Evolutionary conservation across 306 rosid species (phyloP), one percentile per base, ranked within the genome.

Genomic region (Argentina anserina): DNA sequence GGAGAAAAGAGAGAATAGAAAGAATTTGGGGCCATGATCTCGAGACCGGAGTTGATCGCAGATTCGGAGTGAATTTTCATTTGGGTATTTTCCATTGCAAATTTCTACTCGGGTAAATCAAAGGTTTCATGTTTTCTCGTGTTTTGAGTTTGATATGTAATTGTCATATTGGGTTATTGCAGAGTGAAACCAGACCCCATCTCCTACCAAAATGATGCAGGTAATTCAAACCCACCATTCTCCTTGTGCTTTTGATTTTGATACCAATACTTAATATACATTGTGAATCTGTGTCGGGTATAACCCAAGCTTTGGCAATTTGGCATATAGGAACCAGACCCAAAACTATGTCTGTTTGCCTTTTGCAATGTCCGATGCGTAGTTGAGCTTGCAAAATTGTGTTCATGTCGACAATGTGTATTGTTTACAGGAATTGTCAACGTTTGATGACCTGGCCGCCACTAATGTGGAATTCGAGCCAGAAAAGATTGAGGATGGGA

Each of bases 401-500:
- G 5, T 33, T 34, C 31, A 17, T 58, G 12, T 59, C 7, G 46
- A 67, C 28, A 53, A 23, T 23, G 20, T 17, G 20, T 45, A 40
- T 41, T 83, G 28, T 31, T 69, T 87, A 33, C 61, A 90, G 94
- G 84, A 67, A 61, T 71, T 77, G 72, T 65, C 86, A 23, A 77
- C 47, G 71, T 72, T 84, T 78, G 94, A 88, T 81, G 92, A 85
- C 8, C 67, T 49, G 52, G 84, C 89, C 5, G 75, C 81, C 17
- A 72, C 76, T 3, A 83, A 88, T 13, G 79, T 80, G 43, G 89
- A 86, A 69, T 80, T 85, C 36, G 80, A 79, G 46, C 84, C 84
- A 1, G 88, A 84, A 80, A 90, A 86, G 91, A 70, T 92, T 68
- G 89, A 80, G 56, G 86, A 81, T 20, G 87, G 74, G 73, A 90